Evolutionary conservation across 768 basidiomycete species (phyloP).

Genomic region (Cubamyces sp.): DNA sequence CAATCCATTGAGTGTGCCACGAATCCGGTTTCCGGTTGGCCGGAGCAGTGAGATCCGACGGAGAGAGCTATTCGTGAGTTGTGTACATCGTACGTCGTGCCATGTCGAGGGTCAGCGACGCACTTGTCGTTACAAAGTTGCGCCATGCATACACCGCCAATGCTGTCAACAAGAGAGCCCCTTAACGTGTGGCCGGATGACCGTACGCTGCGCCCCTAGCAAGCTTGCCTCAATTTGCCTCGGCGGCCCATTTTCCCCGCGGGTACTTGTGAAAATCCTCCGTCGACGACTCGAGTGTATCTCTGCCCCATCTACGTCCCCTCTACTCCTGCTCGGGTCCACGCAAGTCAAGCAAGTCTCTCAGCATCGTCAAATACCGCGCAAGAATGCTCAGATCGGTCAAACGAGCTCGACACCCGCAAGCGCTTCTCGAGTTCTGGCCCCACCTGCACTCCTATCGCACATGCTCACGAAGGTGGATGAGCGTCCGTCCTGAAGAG

Average conservation of each 20-base stretch:
- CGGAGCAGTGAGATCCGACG: no score
- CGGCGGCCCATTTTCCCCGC: slow-evolving; percentile 20
- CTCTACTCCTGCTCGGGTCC: neutral
- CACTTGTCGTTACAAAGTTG: neutral
- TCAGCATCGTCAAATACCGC: no score
- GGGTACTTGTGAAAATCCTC: neutral
- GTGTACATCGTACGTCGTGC: neutral
- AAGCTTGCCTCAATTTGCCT: neutral
- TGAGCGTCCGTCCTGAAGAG: slow-evolving; percentile 50
- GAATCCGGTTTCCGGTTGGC: no score
- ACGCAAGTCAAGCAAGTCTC: no score
- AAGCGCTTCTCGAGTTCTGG: neutral
- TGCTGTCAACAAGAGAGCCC: neutral
- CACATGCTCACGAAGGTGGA: slow-evolving; percentile 35
- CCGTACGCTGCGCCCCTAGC: neutral
- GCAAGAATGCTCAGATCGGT: slow-evolving; percentile 13
- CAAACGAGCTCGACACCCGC: neutral
- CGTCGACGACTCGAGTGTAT: no score
- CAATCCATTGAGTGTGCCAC: no score
- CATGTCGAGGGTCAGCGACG: neutral
- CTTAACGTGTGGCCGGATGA: neutral
- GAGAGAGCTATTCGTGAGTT: no score
- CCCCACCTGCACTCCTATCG: slow-evolving; percentile 3
- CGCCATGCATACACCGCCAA: neutral
- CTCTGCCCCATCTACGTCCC: neutral